phyloP scores from a whole-genome alignment of 805 yeast genomes.

The Kazachstania martiniae region DNA sequence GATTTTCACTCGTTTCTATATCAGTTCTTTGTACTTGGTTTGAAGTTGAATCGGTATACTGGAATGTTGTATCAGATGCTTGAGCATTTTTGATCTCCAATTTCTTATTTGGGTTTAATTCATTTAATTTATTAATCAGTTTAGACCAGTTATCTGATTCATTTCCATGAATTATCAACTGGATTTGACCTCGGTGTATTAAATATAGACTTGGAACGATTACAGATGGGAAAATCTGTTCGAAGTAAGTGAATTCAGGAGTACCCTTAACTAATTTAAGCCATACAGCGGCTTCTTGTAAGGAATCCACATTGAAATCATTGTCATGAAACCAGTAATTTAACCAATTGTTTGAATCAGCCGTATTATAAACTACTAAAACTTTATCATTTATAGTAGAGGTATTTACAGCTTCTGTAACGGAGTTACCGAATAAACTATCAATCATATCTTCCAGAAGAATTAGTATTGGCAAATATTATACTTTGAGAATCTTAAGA shows the following conservation, averaged over 20 bases:
- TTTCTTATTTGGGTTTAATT: no score
- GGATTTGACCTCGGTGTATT: slow-evolving; percentile 37
- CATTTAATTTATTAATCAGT: no score
- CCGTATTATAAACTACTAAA: slow-evolving; percentile 30
- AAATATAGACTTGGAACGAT: slow-evolving; percentile 47
- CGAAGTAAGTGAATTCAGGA: slow-evolving; percentile 36
- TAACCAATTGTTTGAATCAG: slow-evolving; percentile 22
- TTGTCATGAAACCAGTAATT: slow-evolving; percentile 14
- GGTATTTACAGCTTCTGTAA: slow-evolving; percentile 31
- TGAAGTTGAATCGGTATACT: slow-evolving; percentile 3
- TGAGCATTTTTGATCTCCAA: no score
- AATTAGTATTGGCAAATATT: background rate
- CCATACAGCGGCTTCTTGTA: slow-evolving; percentile 24
- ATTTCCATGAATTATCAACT: slow-evolving; percentile 33
- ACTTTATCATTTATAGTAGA: slow-evolving; percentile 30
- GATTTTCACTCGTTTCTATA: no score
- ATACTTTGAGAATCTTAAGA: no score
- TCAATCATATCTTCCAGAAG: slow-evolving; percentile 4
- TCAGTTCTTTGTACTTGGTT: background rate
- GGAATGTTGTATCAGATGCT: slow-evolving; percentile 2
- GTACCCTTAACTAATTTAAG: slow-evolving; percentile 33
- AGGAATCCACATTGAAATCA: slow-evolving; percentile 8
- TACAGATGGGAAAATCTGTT: slow-evolving; percentile 44
- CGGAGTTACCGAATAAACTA: slow-evolving; percentile 14
- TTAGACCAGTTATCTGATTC: no score